phyloP scores from a whole-genome alignment of 1,139 yeast species.

The Yamadazyma atmosphaerica region DNA sequence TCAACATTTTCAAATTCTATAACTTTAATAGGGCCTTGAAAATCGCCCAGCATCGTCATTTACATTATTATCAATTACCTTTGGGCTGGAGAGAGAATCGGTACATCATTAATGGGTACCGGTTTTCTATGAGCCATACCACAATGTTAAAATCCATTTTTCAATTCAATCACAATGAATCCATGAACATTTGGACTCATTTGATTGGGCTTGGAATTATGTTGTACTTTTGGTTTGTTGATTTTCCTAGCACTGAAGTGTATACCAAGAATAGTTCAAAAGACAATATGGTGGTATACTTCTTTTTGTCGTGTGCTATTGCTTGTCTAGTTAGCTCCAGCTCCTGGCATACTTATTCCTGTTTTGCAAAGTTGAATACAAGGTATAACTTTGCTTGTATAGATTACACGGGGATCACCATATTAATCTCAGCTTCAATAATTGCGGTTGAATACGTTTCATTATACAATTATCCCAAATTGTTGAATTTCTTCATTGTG shows the following conservation, averaged over 20 bases:
- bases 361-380: slow-evolving; percentile 63
- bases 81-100: slow-evolving; percentile 93
- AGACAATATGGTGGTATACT: slow-evolving; percentile 58
- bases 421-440: slow-evolving; percentile 87
- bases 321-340: slow-evolving; percentile 78
- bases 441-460: slow-evolving; percentile 83
- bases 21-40: slow-evolving; percentile 62
- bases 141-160: slow-evolving; percentile 59
- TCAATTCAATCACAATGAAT: slow-evolving; percentile 75
- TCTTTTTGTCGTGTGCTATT: slow-evolving; percentile 71
- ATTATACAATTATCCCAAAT: slow-evolving; percentile 59
- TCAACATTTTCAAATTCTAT: slow-evolving; percentile 48
- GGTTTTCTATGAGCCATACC: slow-evolving; percentile 69
- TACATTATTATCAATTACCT: slow-evolving; percentile 88
- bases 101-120: slow-evolving; percentile 78
- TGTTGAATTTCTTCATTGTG: slow-evolving; percentile 50
- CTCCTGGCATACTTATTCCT: slow-evolving; percentile 90
- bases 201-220: slow-evolving; percentile 64
- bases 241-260: slow-evolving; percentile 59
- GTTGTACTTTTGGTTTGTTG: slow-evolving; percentile 54
- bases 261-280: slow-evolving; percentile 35
- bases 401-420: slow-evolving; percentile 93
- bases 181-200: slow-evolving; percentile 95
- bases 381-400: slow-evolving; percentile 85
- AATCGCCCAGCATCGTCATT: slow-evolving; percentile 54